Conservation (phyloP, 225 moss, liverwort and hornwort species). For the Lunularia cruciata region DNA sequence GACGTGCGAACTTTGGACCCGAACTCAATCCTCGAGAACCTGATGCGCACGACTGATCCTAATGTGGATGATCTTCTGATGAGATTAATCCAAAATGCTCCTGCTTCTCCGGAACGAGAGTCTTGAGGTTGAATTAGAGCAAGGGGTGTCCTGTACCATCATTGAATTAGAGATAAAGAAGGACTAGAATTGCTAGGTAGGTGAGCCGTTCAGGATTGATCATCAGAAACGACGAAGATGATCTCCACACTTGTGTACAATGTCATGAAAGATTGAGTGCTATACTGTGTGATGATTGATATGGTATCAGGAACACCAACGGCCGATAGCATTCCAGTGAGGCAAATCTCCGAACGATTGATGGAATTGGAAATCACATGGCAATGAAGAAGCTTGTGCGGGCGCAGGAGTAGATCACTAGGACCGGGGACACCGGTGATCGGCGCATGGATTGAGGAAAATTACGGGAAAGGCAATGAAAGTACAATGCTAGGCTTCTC, state of each 20-base stretch:
- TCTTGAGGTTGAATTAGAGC: too few relatives aligned
- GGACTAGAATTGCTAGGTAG: background rate
- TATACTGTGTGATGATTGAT: background rate
- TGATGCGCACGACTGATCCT: slow-evolving; percentile 6
- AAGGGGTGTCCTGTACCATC: too few relatives aligned
- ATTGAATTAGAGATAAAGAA: background rate
- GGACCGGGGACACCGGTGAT: background rate
- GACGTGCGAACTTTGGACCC: slow-evolving; percentile 16
- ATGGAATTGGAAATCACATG: background rate
- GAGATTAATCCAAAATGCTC: slow-evolving; percentile 12
- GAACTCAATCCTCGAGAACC: slow-evolving; percentile 14
- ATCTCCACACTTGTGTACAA: background rate
- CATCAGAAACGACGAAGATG: background rate
- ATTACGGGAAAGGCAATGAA: background rate
- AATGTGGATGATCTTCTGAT: slow-evolving; percentile 20
- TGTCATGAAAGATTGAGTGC: background rate
- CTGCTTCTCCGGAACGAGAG: slow-evolving; percentile 15
- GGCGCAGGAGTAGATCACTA: background rate
- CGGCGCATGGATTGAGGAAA: background rate
- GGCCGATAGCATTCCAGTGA: background rate
- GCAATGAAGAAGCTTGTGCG: background rate
- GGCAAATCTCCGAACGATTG: background rate
- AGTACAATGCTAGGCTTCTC: background rate
- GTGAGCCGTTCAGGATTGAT: background rate
- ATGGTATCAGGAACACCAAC: background rate